These are phyloP conservation scores for Tagetes patula DNA, from an alignment of 129 eudicot genomes.

Conservation along the genomic window DNA sequence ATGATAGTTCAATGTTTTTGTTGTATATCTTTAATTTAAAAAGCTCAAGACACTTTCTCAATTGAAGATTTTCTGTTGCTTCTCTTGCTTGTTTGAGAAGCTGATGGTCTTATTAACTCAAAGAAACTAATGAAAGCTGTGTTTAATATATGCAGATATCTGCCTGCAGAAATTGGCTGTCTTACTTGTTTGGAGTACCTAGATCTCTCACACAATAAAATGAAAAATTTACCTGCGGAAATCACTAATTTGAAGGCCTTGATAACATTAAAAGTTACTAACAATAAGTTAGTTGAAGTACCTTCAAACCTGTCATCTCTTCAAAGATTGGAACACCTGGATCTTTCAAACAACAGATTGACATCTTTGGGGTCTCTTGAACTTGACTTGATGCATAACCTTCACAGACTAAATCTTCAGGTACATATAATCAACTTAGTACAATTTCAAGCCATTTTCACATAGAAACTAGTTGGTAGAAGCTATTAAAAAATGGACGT, in stretches of 20 bases:
- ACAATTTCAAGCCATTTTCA: background rate
- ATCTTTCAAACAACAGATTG: slow-evolving; percentile 81
- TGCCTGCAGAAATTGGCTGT: slow-evolving; percentile 91
- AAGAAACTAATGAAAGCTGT: slow-evolving; percentile 31
- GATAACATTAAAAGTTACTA: slow-evolving; percentile 68
- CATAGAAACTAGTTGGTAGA: background rate
- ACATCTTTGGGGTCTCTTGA: slow-evolving; percentile 66
- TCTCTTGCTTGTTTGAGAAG: slow-evolving; percentile 6
- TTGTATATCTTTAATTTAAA: background rate
- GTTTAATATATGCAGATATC: slow-evolving; percentile 61
- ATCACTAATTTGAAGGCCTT: slow-evolving; percentile 56
- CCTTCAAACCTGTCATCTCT: slow-evolving; percentile 70
- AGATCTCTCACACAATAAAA: slow-evolving; percentile 85
- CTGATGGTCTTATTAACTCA: background rate
- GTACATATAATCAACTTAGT: slow-evolving; percentile 37
- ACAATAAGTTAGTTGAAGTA: slow-evolving; percentile 66
- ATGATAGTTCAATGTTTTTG: background rate
- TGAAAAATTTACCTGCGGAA: slow-evolving; percentile 73
- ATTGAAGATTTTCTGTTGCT: background rate
- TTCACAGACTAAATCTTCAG: slow-evolving; percentile 77
- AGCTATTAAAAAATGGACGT: background rate
- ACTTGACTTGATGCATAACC: slow-evolving; percentile 65
- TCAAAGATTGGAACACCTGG: slow-evolving; percentile 72
- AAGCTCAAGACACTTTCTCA: background rate
- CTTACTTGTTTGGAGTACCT: slow-evolving; percentile 73